Conservation (phyloP, 805 yeast genomes). For the Saccharomycopsis guyanensis region DNA sequence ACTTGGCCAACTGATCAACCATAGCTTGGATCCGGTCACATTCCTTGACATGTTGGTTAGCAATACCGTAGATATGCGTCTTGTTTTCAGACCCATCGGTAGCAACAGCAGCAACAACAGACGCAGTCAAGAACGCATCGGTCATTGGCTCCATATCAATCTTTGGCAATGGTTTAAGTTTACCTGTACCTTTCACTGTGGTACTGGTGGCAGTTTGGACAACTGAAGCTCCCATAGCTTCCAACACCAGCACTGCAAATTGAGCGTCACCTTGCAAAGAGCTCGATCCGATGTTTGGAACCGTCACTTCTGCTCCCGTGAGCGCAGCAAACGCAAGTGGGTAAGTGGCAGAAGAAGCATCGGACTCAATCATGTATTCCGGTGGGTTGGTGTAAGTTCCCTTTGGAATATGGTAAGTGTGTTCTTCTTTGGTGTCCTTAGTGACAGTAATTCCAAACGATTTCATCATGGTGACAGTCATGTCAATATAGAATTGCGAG, state of each 20-base stretch:
- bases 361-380: constrained; percentile 88
- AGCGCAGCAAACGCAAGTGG: constrained; percentile 97
- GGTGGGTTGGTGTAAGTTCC: constrained; percentile 74
- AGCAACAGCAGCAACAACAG: constrained; percentile 95
- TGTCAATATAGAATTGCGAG: constrained; percentile 90
- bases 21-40: constrained; percentile 95
- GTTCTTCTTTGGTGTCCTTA: constrained; percentile 58
- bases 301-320: constrained; percentile 85
- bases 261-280: constrained; percentile 97
- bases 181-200: constrained; percentile 88
- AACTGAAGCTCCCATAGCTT: constrained; percentile 93
- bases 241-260: constrained; percentile 86
- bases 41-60: constrained; percentile 96
- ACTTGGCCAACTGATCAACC: constrained; percentile 81
- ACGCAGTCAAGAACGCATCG: constrained; percentile 94
- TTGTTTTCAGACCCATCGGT: constrained; percentile 34
- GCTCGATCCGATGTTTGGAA: constrained; percentile 87
- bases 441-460: constrained; percentile 77
- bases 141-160: constrained; percentile 99
- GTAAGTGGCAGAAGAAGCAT: constrained; percentile 96
- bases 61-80: constrained; percentile 89
- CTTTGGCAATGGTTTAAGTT: constrained; percentile 57
- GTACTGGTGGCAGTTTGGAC: constrained; percentile 78
- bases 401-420: constrained; percentile 86
- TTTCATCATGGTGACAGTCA: constrained; percentile 95